These are phyloP conservation scores for Hanseniaspora mollemarum DNA, from an alignment of 805 yeast species.

Conservation along the genomic window DNA sequence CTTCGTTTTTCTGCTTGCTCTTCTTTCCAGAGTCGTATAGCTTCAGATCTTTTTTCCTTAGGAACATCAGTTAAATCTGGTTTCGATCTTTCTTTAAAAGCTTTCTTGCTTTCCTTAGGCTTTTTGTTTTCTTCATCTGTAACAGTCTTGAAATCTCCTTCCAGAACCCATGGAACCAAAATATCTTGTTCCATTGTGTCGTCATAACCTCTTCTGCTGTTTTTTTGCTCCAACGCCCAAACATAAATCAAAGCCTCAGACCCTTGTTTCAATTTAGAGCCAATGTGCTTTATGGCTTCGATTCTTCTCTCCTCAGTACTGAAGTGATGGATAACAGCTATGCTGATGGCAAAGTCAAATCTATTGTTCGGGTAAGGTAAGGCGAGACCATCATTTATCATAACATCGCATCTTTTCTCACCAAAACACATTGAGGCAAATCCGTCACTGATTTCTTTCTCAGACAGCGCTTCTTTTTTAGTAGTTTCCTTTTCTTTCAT, in stretches of 20 bases:
- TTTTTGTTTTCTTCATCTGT: constrained; percentile 20
- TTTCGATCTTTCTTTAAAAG: constrained; percentile 18
- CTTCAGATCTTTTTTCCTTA: constrained; percentile 24
- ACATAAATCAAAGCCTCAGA: constrained; percentile 78
- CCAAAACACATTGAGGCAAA: constrained; percentile 12
- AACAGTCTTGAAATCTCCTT: constrained; percentile 36
- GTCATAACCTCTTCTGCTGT: constrained; percentile 78
- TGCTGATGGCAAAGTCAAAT: constrained; percentile 79
- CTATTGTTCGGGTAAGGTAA: constrained; percentile 42
- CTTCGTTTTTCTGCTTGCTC: constrained; percentile 23
- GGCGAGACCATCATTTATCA: constrained; percentile 70
- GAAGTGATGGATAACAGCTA: constrained; percentile 93
- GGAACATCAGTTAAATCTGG: constrained; percentile 26
- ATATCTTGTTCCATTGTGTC: constrained; percentile 90
- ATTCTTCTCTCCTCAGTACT: constrained; percentile 71
- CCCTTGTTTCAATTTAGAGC: constrained; percentile 44
- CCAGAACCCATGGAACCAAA: constrained; percentile 88
- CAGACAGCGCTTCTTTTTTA: background rate
- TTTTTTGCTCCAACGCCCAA: constrained; percentile 92
- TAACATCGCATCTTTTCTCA: constrained; percentile 37
- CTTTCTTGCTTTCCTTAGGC: constrained; percentile 25
- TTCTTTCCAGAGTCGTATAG: constrained; percentile 24
- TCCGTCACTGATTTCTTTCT: constrained; percentile 17
- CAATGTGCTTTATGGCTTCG: constrained; percentile 58
- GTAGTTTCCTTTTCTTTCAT: constrained; percentile 16